These are phyloP conservation scores for Candida xiaguanensis DNA, from an alignment of 805 yeast genomes.

Conservation along the genomic window DNA sequence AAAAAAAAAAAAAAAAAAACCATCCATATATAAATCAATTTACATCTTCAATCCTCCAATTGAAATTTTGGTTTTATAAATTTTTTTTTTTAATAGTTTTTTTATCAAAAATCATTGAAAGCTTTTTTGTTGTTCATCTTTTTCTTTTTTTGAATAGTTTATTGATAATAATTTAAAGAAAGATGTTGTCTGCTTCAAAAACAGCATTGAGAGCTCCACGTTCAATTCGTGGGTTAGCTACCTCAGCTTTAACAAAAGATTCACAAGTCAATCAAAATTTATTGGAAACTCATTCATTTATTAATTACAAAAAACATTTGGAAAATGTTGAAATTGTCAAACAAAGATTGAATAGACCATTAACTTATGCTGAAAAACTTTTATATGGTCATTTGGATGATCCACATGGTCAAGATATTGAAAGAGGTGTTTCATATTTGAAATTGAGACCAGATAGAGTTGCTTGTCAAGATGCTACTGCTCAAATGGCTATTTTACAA, in stretches of 20 bases:
- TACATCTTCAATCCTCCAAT: conserved; percentile 3
- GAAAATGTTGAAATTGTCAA: conserved; percentile 85
- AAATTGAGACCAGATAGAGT: conserved; percentile 97
- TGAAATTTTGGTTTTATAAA: conserved; percentile 3
- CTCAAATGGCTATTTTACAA: conserved; percentile 96
- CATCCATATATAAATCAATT: conserved; percentile 1
- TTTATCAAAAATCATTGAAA: too few species aligned
- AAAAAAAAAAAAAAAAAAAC: background rate
- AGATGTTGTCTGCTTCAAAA: conserved; percentile 42
- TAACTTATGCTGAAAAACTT: conserved; percentile 93
- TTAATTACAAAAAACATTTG: conserved; percentile 86
- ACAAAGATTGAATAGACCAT: conserved; percentile 78
- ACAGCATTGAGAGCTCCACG: conserved; percentile 26
- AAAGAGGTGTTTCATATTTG: conserved; percentile 86
- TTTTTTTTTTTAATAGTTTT: background rate
- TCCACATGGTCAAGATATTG: conserved; percentile 81
- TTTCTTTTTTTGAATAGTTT: conserved; percentile 1
- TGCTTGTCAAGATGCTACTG: conserved; percentile 98
- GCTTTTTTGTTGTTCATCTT: conserved; percentile 1
- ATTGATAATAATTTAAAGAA: background rate
- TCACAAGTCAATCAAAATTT: conserved; percentile 78
- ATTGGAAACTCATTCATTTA: conserved; percentile 78
- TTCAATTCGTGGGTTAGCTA: conserved; percentile 47
- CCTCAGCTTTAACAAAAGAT: conserved; percentile 54
- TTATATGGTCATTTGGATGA: conserved; percentile 92